These are phyloP conservation scores for Sporothrix phasma DNA, from an alignment of 2,329 filamentous ascomycete species.

Conservation along the genomic window DNA sequence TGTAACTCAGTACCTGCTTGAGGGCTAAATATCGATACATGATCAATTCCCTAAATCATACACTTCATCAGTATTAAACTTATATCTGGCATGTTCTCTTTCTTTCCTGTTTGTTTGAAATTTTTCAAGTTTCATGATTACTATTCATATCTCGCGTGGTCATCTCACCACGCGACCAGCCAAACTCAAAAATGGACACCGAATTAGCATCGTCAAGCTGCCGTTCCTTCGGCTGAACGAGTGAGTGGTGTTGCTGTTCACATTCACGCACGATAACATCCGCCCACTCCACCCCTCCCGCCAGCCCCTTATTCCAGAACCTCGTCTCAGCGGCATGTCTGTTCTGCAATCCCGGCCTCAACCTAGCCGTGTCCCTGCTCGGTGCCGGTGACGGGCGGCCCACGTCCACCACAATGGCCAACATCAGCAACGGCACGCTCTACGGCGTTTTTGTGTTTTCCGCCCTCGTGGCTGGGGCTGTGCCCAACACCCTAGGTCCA, in stretches of 20 bases:
- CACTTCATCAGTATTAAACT: no score
- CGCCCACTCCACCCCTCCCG: no score
- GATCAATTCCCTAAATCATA: no score
- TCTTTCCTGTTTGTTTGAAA: no score
- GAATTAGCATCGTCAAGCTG: slow-evolving; percentile 1
- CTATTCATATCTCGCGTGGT: neutral
- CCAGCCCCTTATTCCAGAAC: slow-evolving; percentile 8
- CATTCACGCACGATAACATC: neutral
- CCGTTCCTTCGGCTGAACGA: slow-evolving; percentile 14
- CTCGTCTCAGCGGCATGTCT: neutral
- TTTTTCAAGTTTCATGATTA: no score
- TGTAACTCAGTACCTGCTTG: no score
- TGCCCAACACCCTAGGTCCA: slow-evolving; percentile 24
- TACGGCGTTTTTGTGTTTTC: slow-evolving; percentile 25
- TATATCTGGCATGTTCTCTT: no score
- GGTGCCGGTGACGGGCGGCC: slow-evolving; percentile 24
- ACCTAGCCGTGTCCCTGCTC: slow-evolving; percentile 16
- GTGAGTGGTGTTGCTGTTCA: neutral
- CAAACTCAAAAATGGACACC: neutral
- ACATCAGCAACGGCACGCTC: slow-evolving; percentile 23
- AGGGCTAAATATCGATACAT: no score
- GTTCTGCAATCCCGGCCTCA: slow-evolving; percentile 7
- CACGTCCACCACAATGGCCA: slow-evolving; percentile 22
- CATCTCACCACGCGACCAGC: neutral
- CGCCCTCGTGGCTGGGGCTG: slow-evolving; percentile 22